A percentile compares a stretch with the other conserved stretches of the same genome.
phyloP scores from a whole-genome alignment of 2,329 filamentous ascomycete species.

The Zalaria obscura region DNA sequence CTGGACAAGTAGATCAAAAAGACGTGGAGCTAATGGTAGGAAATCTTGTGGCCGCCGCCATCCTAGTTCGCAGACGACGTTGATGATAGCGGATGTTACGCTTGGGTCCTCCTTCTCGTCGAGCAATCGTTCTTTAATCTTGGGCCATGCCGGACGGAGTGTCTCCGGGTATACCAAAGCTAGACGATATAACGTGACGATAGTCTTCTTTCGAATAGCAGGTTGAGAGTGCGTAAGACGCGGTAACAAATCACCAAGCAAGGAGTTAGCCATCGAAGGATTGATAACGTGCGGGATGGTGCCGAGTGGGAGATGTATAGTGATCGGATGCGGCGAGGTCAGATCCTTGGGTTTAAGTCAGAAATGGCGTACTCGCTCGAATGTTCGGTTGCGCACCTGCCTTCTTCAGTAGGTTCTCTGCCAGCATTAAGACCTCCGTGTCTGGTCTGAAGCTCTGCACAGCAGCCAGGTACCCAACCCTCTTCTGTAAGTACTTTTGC shows the following conservation, averaged over 20 bases:
- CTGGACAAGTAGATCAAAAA: constrained; percentile 86
- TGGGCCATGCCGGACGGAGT: constrained; percentile 83
- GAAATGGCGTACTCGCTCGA: constrained; percentile 13
- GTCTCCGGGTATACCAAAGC: constrained; percentile 96
- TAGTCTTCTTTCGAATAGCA: constrained; percentile 83
- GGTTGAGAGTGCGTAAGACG: constrained; percentile 76
- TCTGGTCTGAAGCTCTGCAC: constrained; percentile 93
- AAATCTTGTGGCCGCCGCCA: constrained; percentile 93
- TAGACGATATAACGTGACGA: constrained; percentile 84
- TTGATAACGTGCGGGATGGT: constrained; percentile 94
- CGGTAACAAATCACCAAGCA: constrained; percentile 74
- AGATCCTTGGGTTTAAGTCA: constrained; percentile 43
- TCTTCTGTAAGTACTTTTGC: constrained; percentile 84
- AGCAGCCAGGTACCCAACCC: constrained; percentile 86
- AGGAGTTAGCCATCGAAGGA: constrained; percentile 77
- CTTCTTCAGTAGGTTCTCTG: constrained; percentile 92
- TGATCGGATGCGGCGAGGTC: constrained; percentile 54
- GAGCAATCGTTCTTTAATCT: constrained; percentile 87
- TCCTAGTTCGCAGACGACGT: constrained; percentile 90
- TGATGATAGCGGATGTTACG: constrained; percentile 90
- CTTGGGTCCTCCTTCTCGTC: constrained; percentile 81
- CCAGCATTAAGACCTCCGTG: constrained; percentile 94
- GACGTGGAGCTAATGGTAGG: constrained; percentile 71
- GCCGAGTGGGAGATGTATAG: constrained; percentile 72
- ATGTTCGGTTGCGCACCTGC: constrained; percentile 25